Evolutionary conservation across 345 rosid genomes (phyloP).

Genomic region (Populus deltoides): DNA sequence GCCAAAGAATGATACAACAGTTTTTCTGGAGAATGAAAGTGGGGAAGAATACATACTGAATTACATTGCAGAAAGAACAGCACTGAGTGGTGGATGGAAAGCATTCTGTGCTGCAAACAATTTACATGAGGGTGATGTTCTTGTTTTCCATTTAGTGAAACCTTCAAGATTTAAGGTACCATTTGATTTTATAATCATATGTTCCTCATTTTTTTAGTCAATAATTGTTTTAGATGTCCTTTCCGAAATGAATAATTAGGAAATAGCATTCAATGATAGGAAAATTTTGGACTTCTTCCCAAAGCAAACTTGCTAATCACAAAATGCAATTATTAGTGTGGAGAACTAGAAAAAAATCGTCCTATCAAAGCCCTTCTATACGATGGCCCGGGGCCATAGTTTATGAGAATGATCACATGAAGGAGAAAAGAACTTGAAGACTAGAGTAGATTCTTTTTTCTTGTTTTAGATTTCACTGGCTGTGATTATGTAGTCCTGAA

Average conservation of each 20-base stretch:
- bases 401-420: neutral
- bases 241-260: neutral
- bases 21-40: conserved; percentile 32
- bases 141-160: conserved; percentile 40
- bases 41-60: conserved; percentile 37
- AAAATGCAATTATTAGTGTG: neutral
- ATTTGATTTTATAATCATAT: neutral
- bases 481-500: neutral
- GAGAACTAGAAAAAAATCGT: neutral
- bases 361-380: neutral
- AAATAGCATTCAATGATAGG: neutral
- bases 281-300: neutral
- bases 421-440: neutral
- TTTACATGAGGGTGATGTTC: conserved; percentile 44
- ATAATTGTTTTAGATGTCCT: neutral
- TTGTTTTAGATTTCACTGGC: neutral
- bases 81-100: conserved; percentile 54
- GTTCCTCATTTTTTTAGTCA: neutral
- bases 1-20: conserved; percentile 36
- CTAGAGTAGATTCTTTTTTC: neutral
- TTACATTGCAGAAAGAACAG: conserved; percentile 44
- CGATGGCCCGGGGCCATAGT: neutral
- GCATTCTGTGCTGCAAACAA: conserved; percentile 34
- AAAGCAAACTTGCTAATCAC: neutral
- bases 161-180: conserved; percentile 44